Base-by-base conservation (phyloP, 495 filamentous ascomycete species). In the Aspergillus carlsbadensis region DNA sequence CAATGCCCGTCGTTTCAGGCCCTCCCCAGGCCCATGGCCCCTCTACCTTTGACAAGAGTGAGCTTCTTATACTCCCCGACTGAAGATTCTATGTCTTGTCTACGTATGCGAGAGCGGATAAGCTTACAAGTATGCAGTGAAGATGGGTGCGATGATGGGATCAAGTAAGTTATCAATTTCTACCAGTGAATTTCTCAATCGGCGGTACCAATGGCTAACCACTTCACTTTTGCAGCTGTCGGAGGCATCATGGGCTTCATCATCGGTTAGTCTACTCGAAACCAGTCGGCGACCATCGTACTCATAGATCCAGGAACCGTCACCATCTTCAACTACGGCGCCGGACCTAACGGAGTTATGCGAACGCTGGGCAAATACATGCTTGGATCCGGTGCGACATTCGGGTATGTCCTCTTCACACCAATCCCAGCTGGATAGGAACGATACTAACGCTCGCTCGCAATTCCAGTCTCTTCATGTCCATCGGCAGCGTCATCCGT, bases 61-160 rank as follows among this genome's bases (percentile, higher is more conserved):
- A 61, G 86, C 81, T 62, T 21, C 50, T 39, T 40, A 29, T n/a
- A 10, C 18, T 36, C 39, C 18, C 46, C 24, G 13, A 6, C n/a
- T 48, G 36, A 17, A 40, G 31, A 29, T 15, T 21, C 5, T 14
- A 35, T 56, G 18, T 11, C n/a, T 6, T 4, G n/a, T 48, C 15
- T 17, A n/a, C 11, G 20, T 7, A 37, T 14, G 17, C 11, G 18
- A 20, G 14, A 50, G 2, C 5, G 18, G 33, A 17, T 21, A 11
- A 29, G 34, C 47, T 50, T 18, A 50, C 22, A 48, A 14, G 7
- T 22, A 41, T 56, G 53, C 60, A 98, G 94, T 93, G 74, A 97
- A 95, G 79, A 95, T 97, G 90, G 94, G 94, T 55, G 91, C 87
- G 54, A 84, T 98, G 87, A 96, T 98, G 90, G 94, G 94, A 56